Base-by-base conservation (phyloP, 768 basidiomycete species). In the Astraeus odoratus region DNA sequence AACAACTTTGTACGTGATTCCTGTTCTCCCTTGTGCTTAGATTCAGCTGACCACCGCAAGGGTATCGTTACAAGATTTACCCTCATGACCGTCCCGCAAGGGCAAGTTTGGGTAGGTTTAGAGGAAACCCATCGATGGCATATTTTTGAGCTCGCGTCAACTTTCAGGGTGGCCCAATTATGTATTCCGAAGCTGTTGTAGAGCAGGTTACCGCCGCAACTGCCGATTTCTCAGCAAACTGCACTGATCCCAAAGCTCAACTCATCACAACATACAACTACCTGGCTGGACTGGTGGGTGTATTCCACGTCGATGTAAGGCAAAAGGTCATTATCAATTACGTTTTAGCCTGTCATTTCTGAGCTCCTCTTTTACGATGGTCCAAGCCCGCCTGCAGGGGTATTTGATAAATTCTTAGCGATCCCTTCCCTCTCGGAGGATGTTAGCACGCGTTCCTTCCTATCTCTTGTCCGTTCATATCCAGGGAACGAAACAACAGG, bases 61-160 rank as follows among this genome's bases (percentile, higher is more conserved):
- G 82, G 81, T 1, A 75, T 83, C 27, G 76, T 83, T 3, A 83
- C 80, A 1, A 68, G 60, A 33, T 76, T 83, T 52, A 76, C 73
- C 0, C 43, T 83, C 18, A 73, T 72, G 49, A 67, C 77, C 0
- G 70, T 69, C 53, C 73, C 80, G 5, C 79, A 82, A 60, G 62
- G 64, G 0, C 57, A 72, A 59, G 74, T 83, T 46, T 83, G 80
- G 80, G 80, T 82, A 61, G 12, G 72, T 43, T n/a, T 38, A 33
- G 8, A 2, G 4, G 5, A 34, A 13, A 18, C 24, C 22, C 12
- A 34, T 25, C 29, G 10, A 9, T 41, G 13, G 19, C 29, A 10
- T 1, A n/a, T n/a, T 42, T 39, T 46, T 2, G 41, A 15, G 10
- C 44, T n/a, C 12, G 45, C 16, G 1, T 20, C 4, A 18, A n/a